A percentile compares a stretch with the other conserved stretches of the same genome.
Evolutionary conservation across 2,329 filamentous ascomycete genomes (phyloP).

Genomic region (Scytalidium sp.): DNA sequence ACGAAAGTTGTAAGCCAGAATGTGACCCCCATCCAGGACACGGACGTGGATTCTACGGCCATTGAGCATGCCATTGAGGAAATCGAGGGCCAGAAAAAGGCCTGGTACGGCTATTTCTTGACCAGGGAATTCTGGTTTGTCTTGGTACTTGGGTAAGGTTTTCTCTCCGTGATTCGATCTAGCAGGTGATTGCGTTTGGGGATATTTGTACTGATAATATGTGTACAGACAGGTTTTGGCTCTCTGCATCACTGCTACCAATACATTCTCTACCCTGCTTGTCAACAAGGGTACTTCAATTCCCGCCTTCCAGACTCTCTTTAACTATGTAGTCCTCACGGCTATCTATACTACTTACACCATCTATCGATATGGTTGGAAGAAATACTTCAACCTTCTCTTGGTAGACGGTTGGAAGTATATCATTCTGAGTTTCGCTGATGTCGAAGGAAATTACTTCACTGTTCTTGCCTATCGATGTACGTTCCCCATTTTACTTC

Average conservation of each 20-base stretch:
- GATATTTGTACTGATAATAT: slow-evolving; percentile 2
- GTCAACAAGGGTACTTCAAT: slow-evolving; percentile 68
- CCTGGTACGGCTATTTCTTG: slow-evolving; percentile 72
- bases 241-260: slow-evolving; percentile 87
- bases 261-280: slow-evolving; percentile 83
- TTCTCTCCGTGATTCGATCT: slow-evolving; percentile 8
- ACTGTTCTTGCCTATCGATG: slow-evolving; percentile 86
- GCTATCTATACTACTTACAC: slow-evolving; percentile 79
- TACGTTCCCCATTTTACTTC: slow-evolving; percentile 12
- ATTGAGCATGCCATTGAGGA: slow-evolving; percentile 44
- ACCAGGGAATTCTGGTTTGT: slow-evolving; percentile 89
- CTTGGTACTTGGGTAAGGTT: slow-evolving; percentile 64
- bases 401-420: slow-evolving; percentile 85
- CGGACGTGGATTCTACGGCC: slow-evolving; percentile 16
- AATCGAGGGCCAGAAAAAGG: slow-evolving; percentile 50
- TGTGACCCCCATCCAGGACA: slow-evolving; percentile 5
- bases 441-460: slow-evolving; percentile 98
- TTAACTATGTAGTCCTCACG: slow-evolving; percentile 87
- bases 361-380: slow-evolving; percentile 74
- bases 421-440: slow-evolving; percentile 85
- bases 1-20: slow-evolving; percentile 1
- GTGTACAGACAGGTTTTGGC: slow-evolving; percentile 68
- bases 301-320: slow-evolving; percentile 91
- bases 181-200: no score
- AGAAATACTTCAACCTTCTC: slow-evolving; percentile 63